Evolutionary conservation across 148 eudicot species (phyloP).

Genomic region (Rheum nobile): DNA sequence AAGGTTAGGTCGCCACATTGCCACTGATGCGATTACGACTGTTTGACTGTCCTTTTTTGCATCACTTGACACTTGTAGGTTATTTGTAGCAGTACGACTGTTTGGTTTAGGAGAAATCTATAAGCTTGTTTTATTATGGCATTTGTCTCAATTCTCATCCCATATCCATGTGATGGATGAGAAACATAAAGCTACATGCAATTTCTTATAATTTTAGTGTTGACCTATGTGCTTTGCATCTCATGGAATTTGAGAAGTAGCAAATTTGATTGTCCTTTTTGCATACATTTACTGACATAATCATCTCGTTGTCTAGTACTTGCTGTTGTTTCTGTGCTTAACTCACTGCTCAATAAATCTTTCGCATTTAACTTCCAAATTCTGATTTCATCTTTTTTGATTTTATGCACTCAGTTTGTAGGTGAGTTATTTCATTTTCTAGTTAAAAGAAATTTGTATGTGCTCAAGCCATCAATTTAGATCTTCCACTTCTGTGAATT

Average conservation of each 20-base stretch:
- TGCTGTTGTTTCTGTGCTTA: background rate
- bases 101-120: background rate
- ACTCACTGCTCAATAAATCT: background rate
- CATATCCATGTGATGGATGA: background rate
- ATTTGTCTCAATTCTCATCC: background rate
- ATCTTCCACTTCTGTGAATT: too few species aligned
- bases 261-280: too few species aligned
- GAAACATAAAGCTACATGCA: background rate
- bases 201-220: constrained; percentile 11
- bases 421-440: too few species aligned
- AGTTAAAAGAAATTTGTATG: too few species aligned
- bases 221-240: too few species aligned
- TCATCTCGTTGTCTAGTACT: too few species aligned
- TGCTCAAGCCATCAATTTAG: too few species aligned
- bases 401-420: too few species aligned
- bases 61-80: background rate
- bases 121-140: background rate
- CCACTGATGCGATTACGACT: constrained; percentile 90
- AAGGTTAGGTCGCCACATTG: constrained; percentile 67
- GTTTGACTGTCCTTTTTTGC: constrained; percentile 75
- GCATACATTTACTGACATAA: too few species aligned
- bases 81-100: background rate
- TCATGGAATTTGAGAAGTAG: too few species aligned
- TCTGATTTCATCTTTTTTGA: too few species aligned
- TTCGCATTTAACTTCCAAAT: too few species aligned